Evolutionary conservation across 352 stramenopile species (phyloP), one percentile per base, ranked within the genome.

Genomic region (Elongisporangium anandrum): DNA sequence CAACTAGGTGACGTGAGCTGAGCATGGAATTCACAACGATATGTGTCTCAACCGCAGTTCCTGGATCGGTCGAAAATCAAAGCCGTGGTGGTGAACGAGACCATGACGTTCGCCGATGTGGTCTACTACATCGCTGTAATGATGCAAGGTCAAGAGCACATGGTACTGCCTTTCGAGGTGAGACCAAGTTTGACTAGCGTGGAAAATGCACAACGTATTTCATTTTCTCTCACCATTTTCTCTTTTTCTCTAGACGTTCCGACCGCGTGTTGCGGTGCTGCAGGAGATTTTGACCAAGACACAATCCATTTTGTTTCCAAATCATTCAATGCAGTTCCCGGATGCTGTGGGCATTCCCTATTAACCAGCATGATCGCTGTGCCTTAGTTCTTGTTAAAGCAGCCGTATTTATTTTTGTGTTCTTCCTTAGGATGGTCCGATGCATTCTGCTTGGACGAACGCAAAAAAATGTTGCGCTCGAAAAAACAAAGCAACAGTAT

Each of bases 111-210:
- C 52, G 75, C 71, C 20, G 78, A 84, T 50, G 86, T 94, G 0
- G 79, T 92, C 17, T 95, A 95, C 68, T 90, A 79, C 57, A 57
- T 95, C 34, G 86, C 85, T 15, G 80, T 95, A 45, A 81, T 92
- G 76, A 68, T 91, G n/a, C 56, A 89, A 19, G 74, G 72, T 19
- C 68, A 88, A 48, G 65, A 71, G 22, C 64, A 77, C 20, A 94
- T 94, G 83, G 63, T 90, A 55, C 61, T 94, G 19, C 73, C 82
- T 3, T 95, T 91, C 62, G 72, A 95, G 80, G 85, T 93, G 52
- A 55, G n/a, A 64, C 19, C 52, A 48, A 15, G n/a, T n/a, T n/a
- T n/a, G n/a, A n/a, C n/a, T n/a, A 23, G 13, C 15, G n/a, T 61
- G 8, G 15, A 29, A 5, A 45, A 45, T 45, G 34, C 29, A 13